phyloP scores from a whole-genome alignment of 2,329 filamentous ascomycete genomes.

The Aureobasidium uvarum region DNA sequence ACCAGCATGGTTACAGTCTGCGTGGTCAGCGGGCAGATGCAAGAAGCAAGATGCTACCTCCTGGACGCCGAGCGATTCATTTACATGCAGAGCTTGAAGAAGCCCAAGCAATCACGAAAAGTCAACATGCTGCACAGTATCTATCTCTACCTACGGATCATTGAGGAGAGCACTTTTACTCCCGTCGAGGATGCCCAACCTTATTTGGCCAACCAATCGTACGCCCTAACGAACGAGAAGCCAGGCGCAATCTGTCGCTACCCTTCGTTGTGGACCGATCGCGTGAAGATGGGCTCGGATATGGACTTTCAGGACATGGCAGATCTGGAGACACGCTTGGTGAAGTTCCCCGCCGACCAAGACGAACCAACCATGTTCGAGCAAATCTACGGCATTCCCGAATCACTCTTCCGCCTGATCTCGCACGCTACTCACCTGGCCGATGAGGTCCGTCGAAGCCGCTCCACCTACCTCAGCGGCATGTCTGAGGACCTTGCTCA shows the following conservation, averaged over 20 bases:
- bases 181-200: conserved; percentile 30
- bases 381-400: conserved; percentile 46
- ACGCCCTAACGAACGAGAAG: conserved; percentile 31
- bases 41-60: conserved; percentile 40
- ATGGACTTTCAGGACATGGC: conserved; percentile 32
- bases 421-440: conserved; percentile 48
- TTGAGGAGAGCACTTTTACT: conserved; percentile 32
- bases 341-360: conserved; percentile 30
- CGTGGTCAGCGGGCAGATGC: conserved; percentile 31
- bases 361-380: conserved; percentile 39
- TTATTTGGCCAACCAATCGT: conserved; percentile 35
- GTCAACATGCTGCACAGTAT: conserved; percentile 44
- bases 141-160: conserved; percentile 42
- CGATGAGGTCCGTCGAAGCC: conserved; percentile 29
- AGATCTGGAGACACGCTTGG: conserved; percentile 41
- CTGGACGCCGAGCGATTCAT: conserved; percentile 43
- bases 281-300: conserved; percentile 35
- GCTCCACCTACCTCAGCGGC: neutral
- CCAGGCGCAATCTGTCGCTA: conserved; percentile 13
- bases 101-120: conserved; percentile 41
- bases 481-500: conserved; percentile 1
- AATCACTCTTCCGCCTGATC: conserved; percentile 47
- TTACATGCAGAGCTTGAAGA: conserved; percentile 40
- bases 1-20: conserved; percentile 26
- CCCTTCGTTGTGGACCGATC: conserved; percentile 32